These are phyloP conservation scores for Kurtzmaniella natalensis DNA, from an alignment of 1,139 yeast genomes.

Conservation along the genomic window DNA sequence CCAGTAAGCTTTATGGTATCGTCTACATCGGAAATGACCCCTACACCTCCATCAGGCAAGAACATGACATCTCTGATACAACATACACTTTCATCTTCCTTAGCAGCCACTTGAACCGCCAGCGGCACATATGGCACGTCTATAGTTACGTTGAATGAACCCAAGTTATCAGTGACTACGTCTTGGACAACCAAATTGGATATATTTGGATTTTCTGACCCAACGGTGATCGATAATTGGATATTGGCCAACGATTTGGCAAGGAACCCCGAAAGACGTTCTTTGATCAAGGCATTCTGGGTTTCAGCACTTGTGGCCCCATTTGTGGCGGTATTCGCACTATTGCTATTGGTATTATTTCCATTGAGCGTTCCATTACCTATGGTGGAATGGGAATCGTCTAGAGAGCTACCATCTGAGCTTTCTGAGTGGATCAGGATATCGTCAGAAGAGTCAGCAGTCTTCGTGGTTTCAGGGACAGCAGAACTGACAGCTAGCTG, in stretches of 20 bases:
- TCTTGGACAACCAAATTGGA: constrained; percentile 18
- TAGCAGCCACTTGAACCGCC: constrained; percentile 38
- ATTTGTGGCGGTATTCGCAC: constrained; percentile 10
- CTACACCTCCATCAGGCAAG: constrained; percentile 50
- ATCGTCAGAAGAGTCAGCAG: constrained; percentile 10
- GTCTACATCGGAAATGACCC: constrained; percentile 87
- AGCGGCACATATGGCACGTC: constrained; percentile 54
- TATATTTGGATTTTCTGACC: constrained; percentile 32
- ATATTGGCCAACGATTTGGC: constrained; percentile 55
- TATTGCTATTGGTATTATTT: constrained; percentile 2
- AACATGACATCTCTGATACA: constrained; percentile 41
- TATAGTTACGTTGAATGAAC: constrained; percentile 50
- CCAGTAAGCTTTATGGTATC: constrained; percentile 92
- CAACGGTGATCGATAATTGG: constrained; percentile 47
- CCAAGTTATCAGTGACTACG: constrained; percentile 52
- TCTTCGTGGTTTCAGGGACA: constrained; percentile 6
- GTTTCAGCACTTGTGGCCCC: constrained; percentile 4
- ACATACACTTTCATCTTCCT: constrained; percentile 41
- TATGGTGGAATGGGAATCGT: constrained; percentile 5
- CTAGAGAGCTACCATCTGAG: constrained; percentile 8
- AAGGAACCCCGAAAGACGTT: constrained; percentile 56
- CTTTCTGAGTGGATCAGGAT: constrained; percentile 12
- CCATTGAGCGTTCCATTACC: too few species aligned
- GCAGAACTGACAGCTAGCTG: constrained; percentile 1
- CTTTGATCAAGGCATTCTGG: constrained; percentile 35